A percentile compares a stretch with the other conserved stretches of the same genome.
Conservation (phyloP, 805 yeast species). For the Wickerhamomyces queroliae region DNA sequence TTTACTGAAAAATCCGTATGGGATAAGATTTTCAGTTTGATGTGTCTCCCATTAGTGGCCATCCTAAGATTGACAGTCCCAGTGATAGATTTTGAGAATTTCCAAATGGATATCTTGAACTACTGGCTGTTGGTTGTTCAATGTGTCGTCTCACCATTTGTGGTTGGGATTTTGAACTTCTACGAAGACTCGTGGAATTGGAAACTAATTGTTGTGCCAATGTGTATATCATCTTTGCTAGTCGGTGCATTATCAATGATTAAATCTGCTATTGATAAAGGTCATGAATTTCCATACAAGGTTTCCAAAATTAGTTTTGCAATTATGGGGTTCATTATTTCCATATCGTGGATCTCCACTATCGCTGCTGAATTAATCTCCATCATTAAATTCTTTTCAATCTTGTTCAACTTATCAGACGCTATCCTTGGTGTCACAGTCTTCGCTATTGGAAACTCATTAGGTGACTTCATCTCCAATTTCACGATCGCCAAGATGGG, state of each 20-base stretch:
- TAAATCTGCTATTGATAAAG: neutral
- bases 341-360: conserved; percentile 67
- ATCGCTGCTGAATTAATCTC: conserved; percentile 45
- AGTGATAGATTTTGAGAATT: conserved; percentile 21
- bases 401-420: conserved; percentile 58
- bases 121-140: conserved; percentile 24
- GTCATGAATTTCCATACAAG: neutral
- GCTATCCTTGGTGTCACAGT: conserved; percentile 84
- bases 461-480: conserved; percentile 86
- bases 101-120: conserved; percentile 5
- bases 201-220: neutral
- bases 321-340: conserved; percentile 55
- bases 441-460: conserved; percentile 90
- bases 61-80: conserved; percentile 31
- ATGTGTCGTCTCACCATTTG: conserved; percentile 25
- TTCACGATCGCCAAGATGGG: conserved; percentile 80
- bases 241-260: neutral
- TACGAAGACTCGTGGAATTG: conserved; percentile 6
- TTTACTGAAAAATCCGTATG: conserved; percentile 20
- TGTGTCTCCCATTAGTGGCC: conserved; percentile 29
- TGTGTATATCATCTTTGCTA: conserved; percentile 1
- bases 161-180: conserved; percentile 8
- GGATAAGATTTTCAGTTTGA: conserved; percentile 23
- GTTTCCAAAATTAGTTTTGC: conserved; percentile 19
- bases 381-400: conserved; percentile 55